Conservation (phyloP, 2,329 filamentous ascomycete genomes). For the Stenocarpella maydis region DNA sequence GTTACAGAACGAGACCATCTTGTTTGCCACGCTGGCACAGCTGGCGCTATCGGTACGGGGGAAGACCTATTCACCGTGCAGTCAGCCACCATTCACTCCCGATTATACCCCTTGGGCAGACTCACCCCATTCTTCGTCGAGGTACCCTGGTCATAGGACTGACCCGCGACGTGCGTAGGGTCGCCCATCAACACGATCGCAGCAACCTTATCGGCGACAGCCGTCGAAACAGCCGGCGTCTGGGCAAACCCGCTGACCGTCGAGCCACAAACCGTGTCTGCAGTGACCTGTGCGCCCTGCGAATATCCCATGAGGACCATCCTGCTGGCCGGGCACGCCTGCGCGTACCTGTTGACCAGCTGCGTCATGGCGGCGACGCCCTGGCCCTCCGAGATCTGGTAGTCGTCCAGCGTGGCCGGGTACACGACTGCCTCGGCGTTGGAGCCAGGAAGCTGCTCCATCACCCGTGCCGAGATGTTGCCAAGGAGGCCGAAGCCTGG, state of each 20-base stretch:
- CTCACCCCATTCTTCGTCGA: conserved; percentile 39
- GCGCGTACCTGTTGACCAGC: conserved; percentile 35
- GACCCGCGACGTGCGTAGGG: conserved; percentile 36
- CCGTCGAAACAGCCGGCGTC: conserved; percentile 31
- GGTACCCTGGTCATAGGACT: conserved; percentile 39
- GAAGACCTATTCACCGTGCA: conserved; percentile 37
- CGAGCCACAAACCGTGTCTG: conserved; percentile 40
- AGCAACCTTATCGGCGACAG: conserved; percentile 33
- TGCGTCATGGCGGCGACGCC: conserved; percentile 37
- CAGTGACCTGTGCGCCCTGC: conserved; percentile 40
- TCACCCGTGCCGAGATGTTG: conserved; percentile 39
- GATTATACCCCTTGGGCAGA: neutral
- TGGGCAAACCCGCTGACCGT: conserved; percentile 31
- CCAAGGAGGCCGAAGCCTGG: conserved; percentile 38
- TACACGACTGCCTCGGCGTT: conserved; percentile 39
- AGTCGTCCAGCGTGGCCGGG: conserved; percentile 40
- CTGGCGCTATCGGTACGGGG: conserved; percentile 36
- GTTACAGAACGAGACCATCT: conserved; percentile 42
- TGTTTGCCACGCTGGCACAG: conserved; percentile 38
- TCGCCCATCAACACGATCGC: conserved; percentile 40
- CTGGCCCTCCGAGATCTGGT: conserved; percentile 36
- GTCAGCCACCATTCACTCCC: neutral
- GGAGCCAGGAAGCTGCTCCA: conserved; percentile 37
- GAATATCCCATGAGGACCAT: conserved; percentile 42
- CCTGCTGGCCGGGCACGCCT: conserved; percentile 38